These are phyloP conservation scores for Petrea volubilis DNA, from an alignment of 257 asterid genomes.

Conservation along the genomic window DNA sequence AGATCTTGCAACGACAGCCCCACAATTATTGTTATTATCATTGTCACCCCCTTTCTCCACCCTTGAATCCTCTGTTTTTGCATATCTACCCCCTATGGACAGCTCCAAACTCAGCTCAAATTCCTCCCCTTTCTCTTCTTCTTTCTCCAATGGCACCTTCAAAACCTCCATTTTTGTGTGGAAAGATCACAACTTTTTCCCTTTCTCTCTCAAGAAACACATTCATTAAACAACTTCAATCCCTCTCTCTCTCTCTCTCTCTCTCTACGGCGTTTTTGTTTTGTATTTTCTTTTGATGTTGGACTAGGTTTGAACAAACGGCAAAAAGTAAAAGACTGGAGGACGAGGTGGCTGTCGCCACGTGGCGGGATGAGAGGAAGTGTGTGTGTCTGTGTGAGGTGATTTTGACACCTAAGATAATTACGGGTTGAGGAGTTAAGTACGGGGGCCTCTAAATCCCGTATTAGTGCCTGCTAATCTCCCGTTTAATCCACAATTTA, in stretches of 20 bases:
- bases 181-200: neutral
- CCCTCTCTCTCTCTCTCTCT: neutral
- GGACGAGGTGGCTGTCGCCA: conserved; percentile 28
- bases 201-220: neutral
- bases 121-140: conserved; percentile 38
- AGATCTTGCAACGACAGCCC: conserved; percentile 17
- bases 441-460: conserved; percentile 35
- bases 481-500: conserved; percentile 10
- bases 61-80: conserved; percentile 18
- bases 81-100: conserved; percentile 65
- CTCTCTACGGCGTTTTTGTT: neutral
- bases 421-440: conserved; percentile 36
- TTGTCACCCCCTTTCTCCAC: neutral
- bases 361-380: conserved; percentile 47
- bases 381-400: too few species aligned
- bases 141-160: conserved; percentile 10
- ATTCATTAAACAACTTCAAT: too few species aligned
- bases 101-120: conserved; percentile 65
- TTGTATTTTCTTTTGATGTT: neutral
- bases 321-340: conserved; percentile 6
- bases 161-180: conserved; percentile 27
- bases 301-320: conserved; percentile 33
- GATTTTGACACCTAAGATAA: conserved; percentile 43
- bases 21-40: neutral
- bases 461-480: conserved; percentile 28